Evolutionary conservation across 805 yeast species (phyloP).

Genomic region (Saturnispora silvae): DNA sequence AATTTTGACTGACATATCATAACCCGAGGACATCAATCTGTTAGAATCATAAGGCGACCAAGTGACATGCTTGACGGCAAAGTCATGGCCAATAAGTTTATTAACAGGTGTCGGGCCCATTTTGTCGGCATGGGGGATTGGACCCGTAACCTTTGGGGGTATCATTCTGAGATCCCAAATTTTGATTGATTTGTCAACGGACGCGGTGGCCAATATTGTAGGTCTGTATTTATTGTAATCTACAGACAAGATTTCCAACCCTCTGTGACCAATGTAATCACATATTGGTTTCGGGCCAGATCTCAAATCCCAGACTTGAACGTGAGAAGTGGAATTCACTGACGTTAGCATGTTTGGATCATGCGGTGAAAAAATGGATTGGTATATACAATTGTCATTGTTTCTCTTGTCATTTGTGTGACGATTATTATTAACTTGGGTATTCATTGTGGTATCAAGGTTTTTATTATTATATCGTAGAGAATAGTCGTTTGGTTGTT

Average conservation of each 20-base stretch:
- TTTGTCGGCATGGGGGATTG: conserved; percentile 14
- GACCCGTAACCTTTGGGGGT: conserved; percentile 8
- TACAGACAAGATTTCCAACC: conserved; percentile 67
- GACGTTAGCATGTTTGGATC: conserved; percentile 58
- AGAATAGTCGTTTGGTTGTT: conserved; percentile 23
- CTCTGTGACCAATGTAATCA: conserved; percentile 64
- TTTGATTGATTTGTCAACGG: conserved; percentile 79
- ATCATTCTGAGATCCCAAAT: conserved; percentile 85
- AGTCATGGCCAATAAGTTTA: conserved; percentile 77
- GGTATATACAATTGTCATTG: conserved; percentile 56
- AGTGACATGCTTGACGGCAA: conserved; percentile 69
- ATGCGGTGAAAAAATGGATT: conserved; percentile 77
- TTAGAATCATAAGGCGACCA: conserved; percentile 87
- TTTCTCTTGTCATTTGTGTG: conserved; percentile 15
- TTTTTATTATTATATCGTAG: not conserved
- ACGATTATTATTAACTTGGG: not conserved
- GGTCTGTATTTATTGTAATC: conserved; percentile 90
- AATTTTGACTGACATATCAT: conserved; percentile 85
- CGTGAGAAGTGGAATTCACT: conserved; percentile 63
- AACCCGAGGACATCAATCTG: conserved; percentile 63
- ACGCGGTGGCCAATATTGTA: conserved; percentile 72
- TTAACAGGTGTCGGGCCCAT: conserved; percentile 61
- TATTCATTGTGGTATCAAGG: not conserved
- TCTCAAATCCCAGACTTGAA: conserved; percentile 77
- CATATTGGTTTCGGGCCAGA: conserved; percentile 48